Conservation (phyloP, 2,329 filamentous ascomycete species). For the Pyrenophora tritici-repentis region DNA sequence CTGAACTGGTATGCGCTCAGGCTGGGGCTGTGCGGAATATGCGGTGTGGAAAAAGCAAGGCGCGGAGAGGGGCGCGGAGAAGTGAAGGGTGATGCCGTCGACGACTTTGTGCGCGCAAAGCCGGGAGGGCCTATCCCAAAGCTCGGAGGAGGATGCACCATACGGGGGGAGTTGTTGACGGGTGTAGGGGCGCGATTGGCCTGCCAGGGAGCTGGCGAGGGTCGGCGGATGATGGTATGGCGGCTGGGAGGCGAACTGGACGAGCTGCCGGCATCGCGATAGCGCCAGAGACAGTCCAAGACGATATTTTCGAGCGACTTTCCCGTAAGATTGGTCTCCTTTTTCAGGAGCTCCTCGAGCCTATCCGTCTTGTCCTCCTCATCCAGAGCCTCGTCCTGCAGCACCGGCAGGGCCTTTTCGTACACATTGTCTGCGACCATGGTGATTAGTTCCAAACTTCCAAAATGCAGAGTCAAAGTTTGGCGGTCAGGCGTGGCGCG, state of each 20-base stretch:
- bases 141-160: conserved; percentile 80
- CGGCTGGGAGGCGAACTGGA: conserved; percentile 80
- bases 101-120: conserved; percentile 75
- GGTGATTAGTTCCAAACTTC: conserved; percentile 31
- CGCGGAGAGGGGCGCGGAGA: conserved; percentile 92
- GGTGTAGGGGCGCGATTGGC: conserved; percentile 75
- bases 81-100: conserved; percentile 83
- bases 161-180: conserved; percentile 78
- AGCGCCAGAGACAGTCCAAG: conserved; percentile 87
- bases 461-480: conserved; percentile 5
- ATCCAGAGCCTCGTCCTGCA: conserved; percentile 80
- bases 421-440: conserved; percentile 96
- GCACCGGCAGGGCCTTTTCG: conserved; percentile 85
- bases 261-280: conserved; percentile 66
- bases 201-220: conserved; percentile 94
- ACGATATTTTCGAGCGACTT: conserved; percentile 85
- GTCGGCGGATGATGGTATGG: conserved; percentile 85
- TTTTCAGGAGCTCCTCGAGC: conserved; percentile 82
- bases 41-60: conserved; percentile 84
- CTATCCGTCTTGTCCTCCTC: conserved; percentile 96
- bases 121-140: conserved; percentile 73
- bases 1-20: conserved; percentile 96
- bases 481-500: conserved; percentile 9
- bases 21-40: conserved; percentile 90
- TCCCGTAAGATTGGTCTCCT: conserved; percentile 76